A percentile compares a stretch with the other conserved stretches of the same genome.
These are phyloP conservation scores for Polyporus tsugae DNA, from an alignment of 1,284 basidiomycete genomes.

Conservation along the genomic window DNA sequence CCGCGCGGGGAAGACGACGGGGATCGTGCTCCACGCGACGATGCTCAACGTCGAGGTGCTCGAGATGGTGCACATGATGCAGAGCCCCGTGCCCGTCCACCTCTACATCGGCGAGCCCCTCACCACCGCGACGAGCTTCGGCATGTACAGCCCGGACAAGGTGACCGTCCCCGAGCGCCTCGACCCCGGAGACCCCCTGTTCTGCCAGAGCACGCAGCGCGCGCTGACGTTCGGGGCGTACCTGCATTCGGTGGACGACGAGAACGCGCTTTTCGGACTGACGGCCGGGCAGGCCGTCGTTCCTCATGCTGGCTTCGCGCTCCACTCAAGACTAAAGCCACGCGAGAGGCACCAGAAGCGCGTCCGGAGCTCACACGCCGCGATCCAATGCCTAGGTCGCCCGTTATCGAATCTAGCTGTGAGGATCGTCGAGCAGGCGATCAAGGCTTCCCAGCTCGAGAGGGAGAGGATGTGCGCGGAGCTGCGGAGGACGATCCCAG, in stretches of 20 bases:
- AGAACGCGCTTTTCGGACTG: constrained; percentile 26
- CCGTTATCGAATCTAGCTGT: constrained; percentile 27
- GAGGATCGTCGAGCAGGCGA: constrained; percentile 23
- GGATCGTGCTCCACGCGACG: constrained; percentile 29
- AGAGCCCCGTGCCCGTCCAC: constrained; percentile 29
- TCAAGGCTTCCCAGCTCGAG: constrained; percentile 18
- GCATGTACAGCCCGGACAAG: constrained; percentile 32
- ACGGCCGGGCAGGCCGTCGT: constrained; percentile 32
- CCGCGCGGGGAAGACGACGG: constrained; percentile 11
- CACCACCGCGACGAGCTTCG: constrained; percentile 30
- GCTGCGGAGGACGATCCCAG: constrained; percentile 9
- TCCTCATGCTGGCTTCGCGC: constrained; percentile 25
- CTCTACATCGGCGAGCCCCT: constrained; percentile 35
- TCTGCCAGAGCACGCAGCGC: constrained; percentile 30
- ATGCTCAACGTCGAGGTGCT: constrained; percentile 30
- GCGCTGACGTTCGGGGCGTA: constrained; percentile 28
- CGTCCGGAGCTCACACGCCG: constrained; percentile 29
- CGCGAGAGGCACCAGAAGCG: constrained; percentile 24
- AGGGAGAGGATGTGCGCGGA: constrained; percentile 25
- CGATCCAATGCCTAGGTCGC: constrained; percentile 25
- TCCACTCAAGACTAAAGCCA: constrained; percentile 26
- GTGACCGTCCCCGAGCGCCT: constrained; percentile 25
- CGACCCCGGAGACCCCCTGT: constrained; percentile 29
- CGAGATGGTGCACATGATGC: constrained; percentile 29
- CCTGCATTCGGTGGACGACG: constrained; percentile 24